phyloP scores from a whole-genome alignment of 2,329 filamentous ascomycete species.

The Calonectria pseudoturangicola region DNA sequence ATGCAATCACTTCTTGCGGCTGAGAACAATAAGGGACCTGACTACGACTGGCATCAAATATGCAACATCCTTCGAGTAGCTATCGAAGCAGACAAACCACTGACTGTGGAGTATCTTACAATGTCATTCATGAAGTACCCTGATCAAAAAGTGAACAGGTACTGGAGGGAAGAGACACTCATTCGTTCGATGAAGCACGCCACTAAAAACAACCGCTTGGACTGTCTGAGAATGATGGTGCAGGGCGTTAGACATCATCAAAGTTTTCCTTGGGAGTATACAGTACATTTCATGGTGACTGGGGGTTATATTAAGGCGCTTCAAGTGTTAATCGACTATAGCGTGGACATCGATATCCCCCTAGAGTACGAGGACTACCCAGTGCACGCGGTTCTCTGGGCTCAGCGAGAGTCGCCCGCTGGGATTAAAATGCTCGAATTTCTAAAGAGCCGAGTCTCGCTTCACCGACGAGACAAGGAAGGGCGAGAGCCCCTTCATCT shows the following conservation, averaged over 20 bases:
- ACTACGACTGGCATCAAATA: neutral
- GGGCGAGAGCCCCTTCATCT: constrained; percentile 15
- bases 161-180: constrained; percentile 2
- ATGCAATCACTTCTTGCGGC: neutral
- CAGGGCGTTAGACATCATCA: neutral
- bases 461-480: constrained; percentile 8
- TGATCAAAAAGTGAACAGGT: neutral
- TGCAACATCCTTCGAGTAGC: neutral
- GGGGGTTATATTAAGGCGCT: neutral
- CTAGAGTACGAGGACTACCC: constrained; percentile 11
- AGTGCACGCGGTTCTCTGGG: constrained; percentile 2
- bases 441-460: neutral
- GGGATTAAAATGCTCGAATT: neutral
- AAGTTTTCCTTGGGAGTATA: neutral
- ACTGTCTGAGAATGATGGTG: constrained; percentile 13
- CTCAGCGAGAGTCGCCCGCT: neutral
- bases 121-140: neutral
- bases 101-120: neutral
- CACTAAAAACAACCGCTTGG: neutral
- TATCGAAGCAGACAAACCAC: constrained; percentile 4
- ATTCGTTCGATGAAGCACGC: constrained; percentile 6
- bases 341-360: constrained; percentile 8
- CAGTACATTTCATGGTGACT: neutral
- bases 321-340: neutral
- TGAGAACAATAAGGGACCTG: too few species aligned